Evolutionary conservation across 768 basidiomycete species (phyloP).

Genomic region (Boletus reticuloceps): DNA sequence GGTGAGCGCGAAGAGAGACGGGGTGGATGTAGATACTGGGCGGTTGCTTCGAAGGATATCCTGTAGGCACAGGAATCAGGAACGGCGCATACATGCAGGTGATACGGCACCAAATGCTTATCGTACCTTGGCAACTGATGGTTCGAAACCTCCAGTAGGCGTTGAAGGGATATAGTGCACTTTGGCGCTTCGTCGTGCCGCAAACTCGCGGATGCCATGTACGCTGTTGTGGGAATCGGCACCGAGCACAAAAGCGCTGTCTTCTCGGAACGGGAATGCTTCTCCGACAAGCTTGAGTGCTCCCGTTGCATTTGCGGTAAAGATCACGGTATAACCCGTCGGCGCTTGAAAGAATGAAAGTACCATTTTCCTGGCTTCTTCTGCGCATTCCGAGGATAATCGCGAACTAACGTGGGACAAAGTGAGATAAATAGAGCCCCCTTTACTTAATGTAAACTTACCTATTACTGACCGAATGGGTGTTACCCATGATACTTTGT

Average conservation of each 20-base stretch:
- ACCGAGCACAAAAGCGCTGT: constrained; percentile 64
- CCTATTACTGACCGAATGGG: constrained; percentile 83
- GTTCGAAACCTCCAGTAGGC: constrained; percentile 61
- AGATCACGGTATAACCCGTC: constrained; percentile 75
- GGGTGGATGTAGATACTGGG: constrained; percentile 36
- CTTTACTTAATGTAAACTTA: constrained; percentile 23
- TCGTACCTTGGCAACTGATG: constrained; percentile 56
- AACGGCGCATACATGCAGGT: constrained; percentile 19
- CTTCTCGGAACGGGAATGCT: constrained; percentile 64
- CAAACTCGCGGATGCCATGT: constrained; percentile 77
- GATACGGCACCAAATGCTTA: not conserved
- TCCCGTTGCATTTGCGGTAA: constrained; percentile 76
- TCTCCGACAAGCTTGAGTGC: constrained; percentile 84
- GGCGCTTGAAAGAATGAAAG: constrained; percentile 77
- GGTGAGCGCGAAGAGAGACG: constrained; percentile 71
- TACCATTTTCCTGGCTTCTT: constrained; percentile 69
- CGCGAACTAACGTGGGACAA: constrained; percentile 49
- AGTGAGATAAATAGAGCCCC: not conserved
- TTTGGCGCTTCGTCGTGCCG: constrained; percentile 49
- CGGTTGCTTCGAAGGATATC: constrained; percentile 50
- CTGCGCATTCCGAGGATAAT: constrained; percentile 61
- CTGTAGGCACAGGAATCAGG: constrained; percentile 34
- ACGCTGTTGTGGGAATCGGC: constrained; percentile 84
- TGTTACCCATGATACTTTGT: constrained; percentile 70
- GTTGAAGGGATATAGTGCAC: constrained; percentile 67